These are phyloP conservation scores for Phaeoacremonium minimum DNA, from an alignment of 2,329 filamentous ascomycete genomes.

Conservation along the genomic window DNA sequence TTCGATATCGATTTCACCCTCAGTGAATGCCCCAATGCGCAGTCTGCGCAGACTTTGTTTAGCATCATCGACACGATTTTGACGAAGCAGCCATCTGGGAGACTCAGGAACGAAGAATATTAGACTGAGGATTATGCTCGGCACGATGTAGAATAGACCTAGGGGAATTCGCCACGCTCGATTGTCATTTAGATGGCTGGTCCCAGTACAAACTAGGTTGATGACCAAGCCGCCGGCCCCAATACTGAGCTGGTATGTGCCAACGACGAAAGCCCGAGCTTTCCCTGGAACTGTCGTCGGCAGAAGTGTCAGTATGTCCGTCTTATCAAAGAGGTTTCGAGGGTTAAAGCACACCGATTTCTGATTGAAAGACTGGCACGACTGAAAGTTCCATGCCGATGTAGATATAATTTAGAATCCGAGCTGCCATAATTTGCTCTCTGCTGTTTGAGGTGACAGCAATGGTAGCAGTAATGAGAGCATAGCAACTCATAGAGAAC, in stretches of 20 bases:
- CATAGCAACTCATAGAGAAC: not conserved
- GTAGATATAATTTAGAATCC: not conserved
- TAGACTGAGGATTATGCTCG: slow-evolving; percentile 16
- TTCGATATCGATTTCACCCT: not conserved
- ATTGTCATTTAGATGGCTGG: slow-evolving; percentile 19
- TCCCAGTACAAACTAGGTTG: slow-evolving; percentile 17
- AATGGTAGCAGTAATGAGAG: not conserved
- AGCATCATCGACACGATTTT: not conserved
- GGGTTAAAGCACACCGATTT: too few relatives aligned
- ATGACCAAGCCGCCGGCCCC: not conserved
- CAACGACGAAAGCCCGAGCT: too few relatives aligned
- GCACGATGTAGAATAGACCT: slow-evolving; percentile 26
- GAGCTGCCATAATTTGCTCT: not conserved
- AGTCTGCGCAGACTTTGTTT: not conserved
- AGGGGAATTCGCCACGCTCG: slow-evolving; percentile 26
- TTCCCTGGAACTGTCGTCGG: too few relatives aligned
- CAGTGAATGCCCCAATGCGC: not conserved
- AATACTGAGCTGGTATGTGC: too few relatives aligned
- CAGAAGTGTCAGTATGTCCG: too few relatives aligned
- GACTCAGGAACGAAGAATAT: slow-evolving; percentile 20
- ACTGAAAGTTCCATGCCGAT: not conserved
- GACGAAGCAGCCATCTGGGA: not conserved
- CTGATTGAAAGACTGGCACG: not conserved
- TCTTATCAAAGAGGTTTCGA: too few relatives aligned
- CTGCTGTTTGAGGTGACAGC: not conserved